Base-by-base conservation (phyloP, 1,139 yeast species). In the Geotrichum cucujoidarum region DNA sequence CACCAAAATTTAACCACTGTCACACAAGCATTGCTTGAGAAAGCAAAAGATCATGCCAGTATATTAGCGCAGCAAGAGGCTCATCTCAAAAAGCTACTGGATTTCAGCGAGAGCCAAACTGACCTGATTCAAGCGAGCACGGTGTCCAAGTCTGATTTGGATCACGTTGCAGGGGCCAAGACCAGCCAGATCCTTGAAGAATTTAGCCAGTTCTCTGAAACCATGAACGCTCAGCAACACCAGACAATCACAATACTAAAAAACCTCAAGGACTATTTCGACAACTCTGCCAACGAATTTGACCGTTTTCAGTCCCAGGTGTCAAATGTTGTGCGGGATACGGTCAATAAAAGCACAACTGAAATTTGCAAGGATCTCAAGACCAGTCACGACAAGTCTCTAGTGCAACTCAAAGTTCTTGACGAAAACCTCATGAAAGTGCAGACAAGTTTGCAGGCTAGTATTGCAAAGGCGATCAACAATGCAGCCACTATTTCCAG, bases 1-100 rank as follows among this genome's bases (percentile, higher is more conserved):
- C 61, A 59, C 33, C 42, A 49, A 20, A 55, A 59, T 5, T 38
- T 58, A 22, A 45, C 54, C n/a, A 47, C 57, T 7, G 58, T 58
- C 14, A 49, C 58, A 1, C 60, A 58, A 40, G 54, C 55, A 3
- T 50, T 60, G 10, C 45, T 59, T 18, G 60, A 57, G 22, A 55
- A 60, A 14, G 55, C 57, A n/a, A 45, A 52, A 27, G 46, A 49
- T 13, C n/a, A 38, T 31, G 40, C 43, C 10, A 25, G 31, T 7
- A 27, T 25, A 33, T 21, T 33, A 14, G 45, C 42, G 8, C 16
- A 27, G 11, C 49, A 38, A 21, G 47, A 47, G 20, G 18, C 40
- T 11, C 40, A 40, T 13, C 33, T 40, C 4, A 24, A 18, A 24
- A 35, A 22, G 14, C 34, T 45, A 2, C 38, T 45, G 6, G 25